phyloP scores from a whole-genome alignment of 1,284 basidiomycete species.

The Tremellales sp. region DNA sequence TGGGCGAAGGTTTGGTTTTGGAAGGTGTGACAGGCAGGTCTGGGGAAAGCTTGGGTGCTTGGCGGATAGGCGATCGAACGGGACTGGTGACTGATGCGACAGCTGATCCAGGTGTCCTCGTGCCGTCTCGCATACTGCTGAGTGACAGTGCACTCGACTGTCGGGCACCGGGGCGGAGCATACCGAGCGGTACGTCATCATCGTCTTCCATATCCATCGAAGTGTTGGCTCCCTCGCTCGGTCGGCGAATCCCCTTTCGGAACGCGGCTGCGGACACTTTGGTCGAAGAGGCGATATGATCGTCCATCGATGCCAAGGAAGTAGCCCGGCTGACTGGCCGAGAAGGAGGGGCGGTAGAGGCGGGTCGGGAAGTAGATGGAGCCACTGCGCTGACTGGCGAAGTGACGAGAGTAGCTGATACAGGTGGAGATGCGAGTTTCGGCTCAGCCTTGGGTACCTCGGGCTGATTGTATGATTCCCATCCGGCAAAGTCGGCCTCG shows the following conservation, averaged over 20 bases:
- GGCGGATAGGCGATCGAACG: neutral
- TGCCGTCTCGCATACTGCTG: conserved; percentile 2
- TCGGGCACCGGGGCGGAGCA: conserved; percentile 7
- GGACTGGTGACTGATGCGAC: no score
- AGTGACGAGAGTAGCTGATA: conserved; percentile 1
- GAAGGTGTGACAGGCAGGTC: neutral
- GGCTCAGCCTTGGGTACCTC: neutral
- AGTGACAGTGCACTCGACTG: conserved; percentile 11
- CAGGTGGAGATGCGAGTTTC: conserved; percentile 1
- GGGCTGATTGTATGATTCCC: conserved; percentile 2
- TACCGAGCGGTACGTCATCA: conserved; percentile 38
- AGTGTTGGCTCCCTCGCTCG: conserved; percentile 17
- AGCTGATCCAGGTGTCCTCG: neutral
- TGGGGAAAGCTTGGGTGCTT: neutral
- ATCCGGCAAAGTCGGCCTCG: no score
- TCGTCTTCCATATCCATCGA: conserved; percentile 26
- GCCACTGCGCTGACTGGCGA: conserved; percentile 2
- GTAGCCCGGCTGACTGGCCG: conserved; percentile 32
- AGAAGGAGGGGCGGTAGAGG: conserved; percentile 12
- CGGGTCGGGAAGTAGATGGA: neutral
- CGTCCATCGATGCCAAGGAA: conserved; percentile 23
- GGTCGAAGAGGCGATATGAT: conserved; percentile 16
- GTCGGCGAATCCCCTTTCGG: conserved; percentile 33
- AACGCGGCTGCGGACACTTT: conserved; percentile 39
- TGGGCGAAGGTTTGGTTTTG: neutral